Percentiles rank a stretch among this genome's conserved stretches.
Conservation (phyloP, 2,329 filamentous ascomycete genomes). For the Parascedosporium putredinis region DNA sequence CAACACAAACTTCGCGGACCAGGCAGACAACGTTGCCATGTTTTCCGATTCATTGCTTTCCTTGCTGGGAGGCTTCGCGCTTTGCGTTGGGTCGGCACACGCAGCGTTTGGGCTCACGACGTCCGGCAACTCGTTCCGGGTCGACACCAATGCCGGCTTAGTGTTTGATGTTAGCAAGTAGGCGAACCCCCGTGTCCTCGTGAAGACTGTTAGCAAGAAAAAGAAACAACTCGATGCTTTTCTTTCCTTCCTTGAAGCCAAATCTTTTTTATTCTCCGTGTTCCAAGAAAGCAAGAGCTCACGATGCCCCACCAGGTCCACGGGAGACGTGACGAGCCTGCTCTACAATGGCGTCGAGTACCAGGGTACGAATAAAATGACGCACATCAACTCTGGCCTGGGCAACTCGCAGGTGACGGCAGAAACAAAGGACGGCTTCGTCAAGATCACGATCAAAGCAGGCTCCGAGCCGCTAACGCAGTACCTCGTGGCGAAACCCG, state of each 20-base stretch:
- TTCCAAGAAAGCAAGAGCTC: not conserved
- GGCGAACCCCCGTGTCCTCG: conserved; percentile 29
- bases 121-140: conserved; percentile 11
- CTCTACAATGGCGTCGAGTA: conserved; percentile 48
- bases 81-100: not conserved
- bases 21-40: not conserved
- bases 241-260: too few relatives aligned
- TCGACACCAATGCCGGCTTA: conserved; percentile 17
- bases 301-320: conserved; percentile 25
- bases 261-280: not conserved
- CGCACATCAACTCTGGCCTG: conserved; percentile 49
- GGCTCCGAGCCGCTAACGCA: conserved; percentile 42
- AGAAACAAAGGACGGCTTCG: conserved; percentile 30
- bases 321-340: conserved; percentile 55
- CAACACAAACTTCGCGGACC: too few relatives aligned
- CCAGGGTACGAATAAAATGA: conserved; percentile 39
- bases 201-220: not conserved
- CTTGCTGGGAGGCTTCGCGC: not conserved
- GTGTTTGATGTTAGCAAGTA: conserved; percentile 16
- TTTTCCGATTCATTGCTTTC: not conserved
- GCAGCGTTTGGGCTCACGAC: conserved; percentile 11
- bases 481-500: conserved; percentile 50
- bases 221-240: not conserved
- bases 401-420: conserved; percentile 45
- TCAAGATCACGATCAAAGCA: conserved; percentile 52